Conservation (phyloP, 2,329 filamentous ascomycete species). For the Fusarium protoensiforme region DNA sequence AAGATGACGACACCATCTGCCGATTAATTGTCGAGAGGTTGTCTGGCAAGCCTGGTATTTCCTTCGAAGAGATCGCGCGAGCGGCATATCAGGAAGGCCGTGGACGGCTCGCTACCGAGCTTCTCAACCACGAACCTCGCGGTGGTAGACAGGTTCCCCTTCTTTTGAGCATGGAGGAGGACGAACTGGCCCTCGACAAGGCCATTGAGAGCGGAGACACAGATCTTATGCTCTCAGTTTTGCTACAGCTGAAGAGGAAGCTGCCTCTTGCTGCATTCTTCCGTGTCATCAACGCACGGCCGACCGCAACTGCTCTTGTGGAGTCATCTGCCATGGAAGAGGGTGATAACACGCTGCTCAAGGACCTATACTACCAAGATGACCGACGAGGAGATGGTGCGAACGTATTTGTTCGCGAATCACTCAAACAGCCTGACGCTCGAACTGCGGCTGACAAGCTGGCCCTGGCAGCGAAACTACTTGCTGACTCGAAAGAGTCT, state of each 20-base stretch:
- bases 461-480: slow-evolving; percentile 83
- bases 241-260: slow-evolving; percentile 89
- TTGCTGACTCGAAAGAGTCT: slow-evolving; percentile 85
- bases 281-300: slow-evolving; percentile 85
- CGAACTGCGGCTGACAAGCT: slow-evolving; percentile 85
- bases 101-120: slow-evolving; percentile 85
- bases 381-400: slow-evolving; percentile 90
- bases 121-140: slow-evolving; percentile 92
- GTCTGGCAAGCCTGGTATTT: slow-evolving; percentile 89
- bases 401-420: slow-evolving; percentile 86
- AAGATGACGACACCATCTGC: slow-evolving; percentile 90
- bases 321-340: slow-evolving; percentile 81
- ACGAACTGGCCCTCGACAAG: slow-evolving; percentile 94
- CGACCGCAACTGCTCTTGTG: slow-evolving; percentile 87
- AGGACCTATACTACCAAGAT: slow-evolving; percentile 97
- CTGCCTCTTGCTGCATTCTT: slow-evolving; percentile 93
- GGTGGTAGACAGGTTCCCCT: slow-evolving; percentile 97
- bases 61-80: slow-evolving; percentile 92
- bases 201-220: slow-evolving; percentile 96
- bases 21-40: slow-evolving; percentile 87
- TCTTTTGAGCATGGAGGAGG: slow-evolving; percentile 93
- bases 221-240: slow-evolving; percentile 89
- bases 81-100: slow-evolving; percentile 95
- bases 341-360: slow-evolving; percentile 82
- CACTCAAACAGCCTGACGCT: slow-evolving; percentile 77